Percentiles rank a stretch among this genome's conserved stretches.
Conservation (phyloP, 2,329 filamentous ascomycete genomes). For the Beauveria caledonica region DNA sequence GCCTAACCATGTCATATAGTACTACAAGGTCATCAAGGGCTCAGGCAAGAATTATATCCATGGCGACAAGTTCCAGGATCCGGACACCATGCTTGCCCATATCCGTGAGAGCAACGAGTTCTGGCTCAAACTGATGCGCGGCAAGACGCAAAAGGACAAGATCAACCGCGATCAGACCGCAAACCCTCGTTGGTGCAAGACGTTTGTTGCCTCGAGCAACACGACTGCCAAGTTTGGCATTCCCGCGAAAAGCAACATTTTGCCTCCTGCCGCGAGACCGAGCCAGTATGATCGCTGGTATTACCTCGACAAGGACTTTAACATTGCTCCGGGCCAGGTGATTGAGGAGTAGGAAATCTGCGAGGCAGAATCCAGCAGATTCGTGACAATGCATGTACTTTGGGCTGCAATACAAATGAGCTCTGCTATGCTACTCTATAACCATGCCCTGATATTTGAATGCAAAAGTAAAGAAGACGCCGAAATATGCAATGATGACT, state of each 20-base stretch:
- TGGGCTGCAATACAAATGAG: not conserved
- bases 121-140: conserved; percentile 32
- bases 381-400: not conserved
- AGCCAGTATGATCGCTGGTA: conserved; percentile 29
- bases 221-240: conserved; percentile 25
- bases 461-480: not conserved
- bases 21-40: conserved; percentile 33
- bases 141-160: conserved; percentile 26
- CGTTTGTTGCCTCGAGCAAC: conserved; percentile 25
- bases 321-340: conserved; percentile 17
- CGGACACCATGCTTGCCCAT: conserved; percentile 22
- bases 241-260: conserved; percentile 21
- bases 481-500: not conserved
- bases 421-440: not conserved
- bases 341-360: not conserved
- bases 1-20: conserved; percentile 17
- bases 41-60: conserved; percentile 28
- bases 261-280: conserved; percentile 23
- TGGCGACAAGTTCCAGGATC: conserved; percentile 28
- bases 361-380: too few species aligned
- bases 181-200: conserved; percentile 21
- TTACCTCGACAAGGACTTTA: conserved; percentile 26
- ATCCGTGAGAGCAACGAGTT: conserved; percentile 29
- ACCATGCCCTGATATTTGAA: not conserved
- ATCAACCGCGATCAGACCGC: conserved; percentile 35